A percentile compares a stretch with the other conserved stretches of the same genome.
phyloP scores from a whole-genome alignment of 208 protist genomes.

The Leishmania guyanensis region DNA sequence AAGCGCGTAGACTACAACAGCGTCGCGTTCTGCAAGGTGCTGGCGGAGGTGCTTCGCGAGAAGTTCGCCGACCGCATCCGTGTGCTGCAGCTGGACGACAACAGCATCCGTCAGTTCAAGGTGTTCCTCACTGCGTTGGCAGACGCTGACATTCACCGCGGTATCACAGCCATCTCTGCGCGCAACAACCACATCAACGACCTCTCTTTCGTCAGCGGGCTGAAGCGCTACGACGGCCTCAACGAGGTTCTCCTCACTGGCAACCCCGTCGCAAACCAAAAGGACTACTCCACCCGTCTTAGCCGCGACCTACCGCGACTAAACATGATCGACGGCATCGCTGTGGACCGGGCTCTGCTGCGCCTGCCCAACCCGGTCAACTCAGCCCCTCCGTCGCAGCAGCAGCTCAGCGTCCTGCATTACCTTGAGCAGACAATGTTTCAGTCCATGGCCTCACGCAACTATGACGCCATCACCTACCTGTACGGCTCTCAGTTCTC shows the following conservation, averaged over 20 bases:
- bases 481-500: constrained; percentile 36
- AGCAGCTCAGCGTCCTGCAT: constrained; percentile 36
- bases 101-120: constrained; percentile 68
- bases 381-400: constrained; percentile 32
- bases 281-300: constrained; percentile 54
- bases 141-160: constrained; percentile 57
- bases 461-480: constrained; percentile 21
- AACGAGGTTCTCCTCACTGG: constrained; percentile 71
- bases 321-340: constrained; percentile 59
- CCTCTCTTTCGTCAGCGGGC: constrained; percentile 52
- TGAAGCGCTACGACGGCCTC: constrained; percentile 66
- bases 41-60: constrained; percentile 71
- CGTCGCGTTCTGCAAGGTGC: constrained; percentile 71
- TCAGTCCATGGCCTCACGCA: constrained; percentile 25
- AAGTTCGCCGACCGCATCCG: constrained; percentile 60
- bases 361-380: constrained; percentile 71
- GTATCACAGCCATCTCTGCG: constrained; percentile 77
- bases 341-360: constrained; percentile 56
- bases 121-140: constrained; percentile 68
- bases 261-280: constrained; percentile 49
- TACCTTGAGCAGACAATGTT: constrained; percentile 38
- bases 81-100: constrained; percentile 64
- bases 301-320: constrained; percentile 52
- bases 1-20: constrained; percentile 87
- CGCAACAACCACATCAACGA: constrained; percentile 69